Evolutionary conservation across 2,329 filamentous ascomycete species (phyloP).

Genomic region (Ophiostoma fasciatum): DNA sequence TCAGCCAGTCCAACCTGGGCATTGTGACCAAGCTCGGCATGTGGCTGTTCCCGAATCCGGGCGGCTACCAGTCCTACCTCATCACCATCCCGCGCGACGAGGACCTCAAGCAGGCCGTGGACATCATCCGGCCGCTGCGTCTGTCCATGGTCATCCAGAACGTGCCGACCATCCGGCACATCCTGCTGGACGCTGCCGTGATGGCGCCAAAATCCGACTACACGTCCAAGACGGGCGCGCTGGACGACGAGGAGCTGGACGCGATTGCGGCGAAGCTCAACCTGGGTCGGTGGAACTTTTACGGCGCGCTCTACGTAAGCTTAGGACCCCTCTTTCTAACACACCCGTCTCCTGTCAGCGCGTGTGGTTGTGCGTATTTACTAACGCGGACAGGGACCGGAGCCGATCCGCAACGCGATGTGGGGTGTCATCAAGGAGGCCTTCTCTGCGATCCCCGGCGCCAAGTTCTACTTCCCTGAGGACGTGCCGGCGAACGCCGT

Average conservation of each 20-base stretch:
- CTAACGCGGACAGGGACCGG: no score
- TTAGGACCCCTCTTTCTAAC: no score
- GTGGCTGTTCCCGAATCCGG: constrained; percentile 22
- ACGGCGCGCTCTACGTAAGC: constrained; percentile 31
- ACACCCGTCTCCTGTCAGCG: no score
- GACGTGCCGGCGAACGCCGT: constrained; percentile 24
- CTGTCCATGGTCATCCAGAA: constrained; percentile 25
- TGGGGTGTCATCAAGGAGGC: constrained; percentile 28
- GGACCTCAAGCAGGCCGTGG: constrained; percentile 21
- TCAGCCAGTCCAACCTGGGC: constrained; percentile 35
- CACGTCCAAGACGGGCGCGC: no score
- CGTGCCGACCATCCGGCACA: constrained; percentile 28
- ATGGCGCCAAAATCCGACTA: no score
- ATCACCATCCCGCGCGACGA: constrained; percentile 23
- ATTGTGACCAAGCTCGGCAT: constrained; percentile 41
- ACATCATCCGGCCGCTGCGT: constrained; percentile 21
- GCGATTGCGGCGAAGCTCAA: constrained; percentile 20
- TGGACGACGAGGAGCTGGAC: constrained; percentile 19
- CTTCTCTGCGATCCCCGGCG: constrained; percentile 26
- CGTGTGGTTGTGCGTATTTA: no score
- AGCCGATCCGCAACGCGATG: no score
- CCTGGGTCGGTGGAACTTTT: constrained; percentile 35
- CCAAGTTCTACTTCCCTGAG: constrained; percentile 26
- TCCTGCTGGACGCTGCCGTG: constrained; percentile 20
- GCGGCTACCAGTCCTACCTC: constrained; percentile 23